These are phyloP conservation scores for Luffa aegyptiaca DNA, from an alignment of 306 rosid species.

Conservation along the genomic window DNA sequence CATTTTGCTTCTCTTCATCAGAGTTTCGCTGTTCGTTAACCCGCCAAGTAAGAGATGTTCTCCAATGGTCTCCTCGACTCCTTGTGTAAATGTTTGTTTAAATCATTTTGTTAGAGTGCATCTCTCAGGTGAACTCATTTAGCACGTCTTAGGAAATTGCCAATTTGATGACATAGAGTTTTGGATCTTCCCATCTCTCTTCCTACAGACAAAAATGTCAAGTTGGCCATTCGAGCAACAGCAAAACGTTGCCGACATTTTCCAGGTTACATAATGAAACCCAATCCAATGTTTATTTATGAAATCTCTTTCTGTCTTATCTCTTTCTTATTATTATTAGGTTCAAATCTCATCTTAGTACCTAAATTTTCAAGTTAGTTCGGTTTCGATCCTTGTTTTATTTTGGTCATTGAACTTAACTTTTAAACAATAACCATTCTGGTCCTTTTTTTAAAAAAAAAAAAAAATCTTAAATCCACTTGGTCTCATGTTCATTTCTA, in stretches of 20 bases:
- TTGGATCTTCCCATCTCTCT: not conserved
- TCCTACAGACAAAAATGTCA: not conserved
- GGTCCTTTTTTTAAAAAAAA: too few species aligned
- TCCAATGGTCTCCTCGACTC: not conserved
- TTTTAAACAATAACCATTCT: too few species aligned
- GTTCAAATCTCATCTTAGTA: not conserved
- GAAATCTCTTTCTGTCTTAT: not conserved
- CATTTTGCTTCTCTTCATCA: not conserved
- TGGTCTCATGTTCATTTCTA: too few species aligned
- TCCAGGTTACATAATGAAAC: not conserved
- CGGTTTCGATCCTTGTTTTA: too few species aligned
- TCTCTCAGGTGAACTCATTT: not conserved
- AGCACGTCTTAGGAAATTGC: slow-evolving; percentile 2
- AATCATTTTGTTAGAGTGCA: not conserved
- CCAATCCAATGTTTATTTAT: not conserved
- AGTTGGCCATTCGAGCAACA: not conserved
- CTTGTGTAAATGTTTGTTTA: not conserved
- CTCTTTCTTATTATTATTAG: not conserved
- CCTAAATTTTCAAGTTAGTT: too few species aligned
- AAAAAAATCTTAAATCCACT: too few species aligned
- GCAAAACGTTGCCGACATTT: not conserved
- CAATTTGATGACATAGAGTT: not conserved
- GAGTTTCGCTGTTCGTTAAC: not conserved
- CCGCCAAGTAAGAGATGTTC: not conserved
- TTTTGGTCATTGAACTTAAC: too few species aligned